These are phyloP conservation scores for Pueraria montana DNA, from an alignment of 306 rosid genomes.

Conservation along the genomic window DNA sequence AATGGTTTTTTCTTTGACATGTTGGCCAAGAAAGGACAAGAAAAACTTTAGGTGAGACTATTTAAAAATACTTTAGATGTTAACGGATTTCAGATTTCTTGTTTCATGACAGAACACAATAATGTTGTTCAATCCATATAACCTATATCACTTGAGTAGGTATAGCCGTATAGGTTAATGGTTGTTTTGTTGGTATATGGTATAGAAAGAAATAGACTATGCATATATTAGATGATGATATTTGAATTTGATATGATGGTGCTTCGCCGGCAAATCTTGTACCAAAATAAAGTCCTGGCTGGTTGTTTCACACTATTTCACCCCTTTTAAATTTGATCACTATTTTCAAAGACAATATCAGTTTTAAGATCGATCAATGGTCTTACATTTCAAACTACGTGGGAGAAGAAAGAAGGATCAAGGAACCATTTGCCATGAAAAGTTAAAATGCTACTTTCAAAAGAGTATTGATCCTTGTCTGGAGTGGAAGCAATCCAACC, in stretches of 20 bases:
- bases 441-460: neutral
- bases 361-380: neutral
- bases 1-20: neutral
- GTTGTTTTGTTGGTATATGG: neutral
- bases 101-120: neutral
- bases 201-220: neutral
- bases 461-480: neutral
- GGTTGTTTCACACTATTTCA: neutral
- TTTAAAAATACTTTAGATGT: neutral
- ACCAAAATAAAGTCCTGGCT: neutral
- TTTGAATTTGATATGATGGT: neutral
- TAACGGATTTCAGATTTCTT: neutral
- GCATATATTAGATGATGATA: neutral
- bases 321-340: neutral
- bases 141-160: neutral
- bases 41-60: slow-evolving; percentile 12
- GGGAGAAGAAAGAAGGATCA: slow-evolving; percentile 10
- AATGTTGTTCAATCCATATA: neutral
- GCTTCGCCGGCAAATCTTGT: neutral
- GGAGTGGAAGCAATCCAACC: neutral
- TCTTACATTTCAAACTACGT: neutral
- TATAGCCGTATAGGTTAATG: neutral
- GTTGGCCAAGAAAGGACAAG: slow-evolving; percentile 2
- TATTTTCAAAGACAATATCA: neutral
- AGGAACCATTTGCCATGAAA: neutral